Percentiles rank a stretch among this genome's conserved stretches.
These are phyloP conservation scores for Udeniomyces megalosporus DNA, from an alignment of 768 basidiomycete species.

Conservation along the genomic window DNA sequence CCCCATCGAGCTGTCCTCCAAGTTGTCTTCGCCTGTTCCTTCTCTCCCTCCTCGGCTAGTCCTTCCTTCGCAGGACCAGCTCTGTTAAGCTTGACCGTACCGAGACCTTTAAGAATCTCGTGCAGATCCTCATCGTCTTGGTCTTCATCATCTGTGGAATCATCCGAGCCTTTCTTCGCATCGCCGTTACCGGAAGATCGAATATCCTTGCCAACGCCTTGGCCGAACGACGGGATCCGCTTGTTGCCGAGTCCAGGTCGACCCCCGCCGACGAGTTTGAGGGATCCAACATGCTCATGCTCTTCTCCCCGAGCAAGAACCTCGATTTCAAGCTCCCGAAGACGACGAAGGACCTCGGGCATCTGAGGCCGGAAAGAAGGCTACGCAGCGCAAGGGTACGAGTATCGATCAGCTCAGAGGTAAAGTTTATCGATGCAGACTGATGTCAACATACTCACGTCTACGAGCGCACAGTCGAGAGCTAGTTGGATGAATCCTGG, in stretches of 20 bases:
- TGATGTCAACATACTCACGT: neutral
- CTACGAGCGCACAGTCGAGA: constrained; percentile 50
- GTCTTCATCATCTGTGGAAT: constrained; percentile 21
- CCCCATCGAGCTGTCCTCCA: constrained; percentile 30
- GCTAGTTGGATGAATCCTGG: constrained; percentile 57
- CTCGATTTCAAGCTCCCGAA: constrained; percentile 68
- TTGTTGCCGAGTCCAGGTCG: constrained; percentile 35
- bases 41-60: neutral
- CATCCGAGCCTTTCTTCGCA: neutral
- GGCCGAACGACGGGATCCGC: constrained; percentile 75
- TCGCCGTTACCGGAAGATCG: constrained; percentile 19
- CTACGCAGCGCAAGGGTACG: constrained; percentile 24
- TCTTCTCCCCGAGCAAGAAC: constrained; percentile 37
- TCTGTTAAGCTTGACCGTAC: constrained; percentile 21
- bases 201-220: constrained; percentile 50
- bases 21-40: constrained; percentile 17
- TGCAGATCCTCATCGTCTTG: constrained; percentile 23
- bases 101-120: constrained; percentile 20
- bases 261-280: constrained; percentile 52
- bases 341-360: constrained; percentile 56
- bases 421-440: no score
- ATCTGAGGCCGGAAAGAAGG: constrained; percentile 59
- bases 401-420: neutral
- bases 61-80: neutral
- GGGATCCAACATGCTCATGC: constrained; percentile 63